Base-by-base conservation (phyloP, 352 stramenopile species). In the Pythium sp. region DNA sequence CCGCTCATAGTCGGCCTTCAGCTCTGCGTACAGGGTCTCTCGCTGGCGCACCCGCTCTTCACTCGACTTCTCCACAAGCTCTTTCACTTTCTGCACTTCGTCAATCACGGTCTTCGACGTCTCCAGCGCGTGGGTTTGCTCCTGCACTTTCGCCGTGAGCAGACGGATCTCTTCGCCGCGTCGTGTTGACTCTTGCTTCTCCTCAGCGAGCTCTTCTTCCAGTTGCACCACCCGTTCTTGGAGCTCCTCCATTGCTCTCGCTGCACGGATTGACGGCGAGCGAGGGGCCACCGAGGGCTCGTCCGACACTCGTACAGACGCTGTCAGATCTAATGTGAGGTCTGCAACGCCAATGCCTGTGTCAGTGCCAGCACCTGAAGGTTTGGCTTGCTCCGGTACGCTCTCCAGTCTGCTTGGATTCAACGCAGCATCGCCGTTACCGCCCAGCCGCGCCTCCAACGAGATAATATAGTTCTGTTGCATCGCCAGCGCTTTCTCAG, bases 391-490 rank as follows among this genome's bases (percentile, higher is more conserved):
- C 18, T 24, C 9, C 26, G 41, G 43, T 54, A 28, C 28, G n/a
- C 14, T 57, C 6, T 58, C 56, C 18, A 51, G n/a, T 18, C 14
- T 7, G 18, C 36, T 22, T 24, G 61, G 18, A 51, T 28, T 38
- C 4, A n/a, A 41, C 12, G 38, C 54, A 14, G 30, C 26, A 9
- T 30, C 26, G 51, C 72, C 66, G 58, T 74, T 22, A 28, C 74
- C 79, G 11, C 78, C 64, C 1, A 92, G 73, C 11, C 80, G 72
- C 54, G 83, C 82, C 69, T 96, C 86, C 36, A 96, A 72, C 1
- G 87, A 84, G 28, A 92, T 85, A 65, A 96, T 94, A 65, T 96
- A 89, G 20, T 78, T 92, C 64, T 93, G 77, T 62, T 95, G 89
- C 49, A 88, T 87, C 38, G 74, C 79, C 24, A 97, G 86, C 24